phyloP scores from a whole-genome alignment of 2,329 filamentous ascomycete species.

The Diaporthe sp. region DNA sequence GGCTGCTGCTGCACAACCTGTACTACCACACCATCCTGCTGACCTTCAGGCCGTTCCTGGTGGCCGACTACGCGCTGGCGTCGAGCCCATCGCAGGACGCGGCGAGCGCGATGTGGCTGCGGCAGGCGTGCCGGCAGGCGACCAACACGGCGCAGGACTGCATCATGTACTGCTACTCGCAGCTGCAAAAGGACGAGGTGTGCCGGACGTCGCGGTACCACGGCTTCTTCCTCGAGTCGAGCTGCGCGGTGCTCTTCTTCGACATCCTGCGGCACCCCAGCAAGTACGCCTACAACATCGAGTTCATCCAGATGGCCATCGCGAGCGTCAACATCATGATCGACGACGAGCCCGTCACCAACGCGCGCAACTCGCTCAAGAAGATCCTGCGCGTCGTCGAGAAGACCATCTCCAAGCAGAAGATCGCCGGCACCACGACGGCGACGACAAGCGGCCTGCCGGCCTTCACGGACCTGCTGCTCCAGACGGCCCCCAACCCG shows the following conservation, averaged over 20 bases:
- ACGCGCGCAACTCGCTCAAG: constrained; percentile 42
- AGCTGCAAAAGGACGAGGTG: constrained; percentile 38
- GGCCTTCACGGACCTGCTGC: constrained; percentile 36
- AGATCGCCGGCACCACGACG: background rate
- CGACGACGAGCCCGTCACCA: constrained; percentile 42
- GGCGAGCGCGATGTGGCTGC: constrained; percentile 47
- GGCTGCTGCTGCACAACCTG: constrained; percentile 42
- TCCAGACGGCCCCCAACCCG: constrained; percentile 19
- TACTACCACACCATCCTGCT: constrained; percentile 43
- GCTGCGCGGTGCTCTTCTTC: constrained; percentile 48
- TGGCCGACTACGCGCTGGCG: constrained; percentile 44
- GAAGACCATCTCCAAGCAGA: constrained; percentile 44
- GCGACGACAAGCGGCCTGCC: constrained; percentile 12
- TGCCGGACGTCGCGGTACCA: constrained; percentile 40
- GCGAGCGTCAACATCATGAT: constrained; percentile 45
- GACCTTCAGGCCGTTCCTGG: constrained; percentile 46
- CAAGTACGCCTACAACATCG: constrained; percentile 48
- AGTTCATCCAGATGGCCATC: constrained; percentile 47
- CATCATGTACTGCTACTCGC: constrained; percentile 43
- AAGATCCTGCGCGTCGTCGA: constrained; percentile 44
- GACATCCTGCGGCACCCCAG: constrained; percentile 47
- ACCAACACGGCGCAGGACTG: constrained; percentile 49
- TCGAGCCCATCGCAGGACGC: constrained; percentile 31
- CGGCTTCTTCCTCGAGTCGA: constrained; percentile 49
- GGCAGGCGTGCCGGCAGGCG: constrained; percentile 48